Conservation (phyloP, 768 basidiomycete species). For the Leccinum boreale region DNA sequence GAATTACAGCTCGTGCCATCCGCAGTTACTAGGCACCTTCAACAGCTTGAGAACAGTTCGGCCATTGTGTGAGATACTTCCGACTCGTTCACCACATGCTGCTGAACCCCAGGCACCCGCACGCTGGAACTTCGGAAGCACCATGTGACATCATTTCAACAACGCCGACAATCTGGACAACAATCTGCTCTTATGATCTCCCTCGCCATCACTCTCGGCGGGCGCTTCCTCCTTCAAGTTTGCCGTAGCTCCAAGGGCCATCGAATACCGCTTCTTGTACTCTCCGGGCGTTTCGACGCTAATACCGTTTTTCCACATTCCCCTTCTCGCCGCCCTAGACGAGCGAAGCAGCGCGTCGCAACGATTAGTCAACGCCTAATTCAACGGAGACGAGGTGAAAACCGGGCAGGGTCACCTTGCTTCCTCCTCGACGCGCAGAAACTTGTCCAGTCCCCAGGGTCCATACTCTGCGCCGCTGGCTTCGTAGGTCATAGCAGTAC, state of each 20-base stretch:
- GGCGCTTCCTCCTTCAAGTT: neutral
- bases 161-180: slow-evolving; percentile 7
- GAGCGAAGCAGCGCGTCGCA: neutral
- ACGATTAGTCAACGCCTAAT: neutral
- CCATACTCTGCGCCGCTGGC: slow-evolving; percentile 83
- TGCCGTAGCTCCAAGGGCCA: slow-evolving; percentile 7
- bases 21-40: neutral
- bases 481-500: slow-evolving; percentile 73
- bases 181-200: neutral
- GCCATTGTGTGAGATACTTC: neutral
- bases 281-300: slow-evolving; percentile 68
- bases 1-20: neutral
- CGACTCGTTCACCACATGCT: neutral
- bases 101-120: neutral
- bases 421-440: slow-evolving; percentile 56
- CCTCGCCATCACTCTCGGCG: neutral
- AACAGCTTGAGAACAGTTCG: neutral
- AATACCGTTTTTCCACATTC: slow-evolving; percentile 68
- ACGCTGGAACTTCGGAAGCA: neutral
- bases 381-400: neutral
- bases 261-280: slow-evolving; percentile 69
- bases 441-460: slow-evolving; percentile 57
- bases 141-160: neutral
- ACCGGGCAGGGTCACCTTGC: slow-evolving; percentile 50
- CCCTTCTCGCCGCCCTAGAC: slow-evolving; percentile 54